Base-by-base conservation (phyloP, 805 yeast genomes). In the Schwanniomyces yamadae region DNA sequence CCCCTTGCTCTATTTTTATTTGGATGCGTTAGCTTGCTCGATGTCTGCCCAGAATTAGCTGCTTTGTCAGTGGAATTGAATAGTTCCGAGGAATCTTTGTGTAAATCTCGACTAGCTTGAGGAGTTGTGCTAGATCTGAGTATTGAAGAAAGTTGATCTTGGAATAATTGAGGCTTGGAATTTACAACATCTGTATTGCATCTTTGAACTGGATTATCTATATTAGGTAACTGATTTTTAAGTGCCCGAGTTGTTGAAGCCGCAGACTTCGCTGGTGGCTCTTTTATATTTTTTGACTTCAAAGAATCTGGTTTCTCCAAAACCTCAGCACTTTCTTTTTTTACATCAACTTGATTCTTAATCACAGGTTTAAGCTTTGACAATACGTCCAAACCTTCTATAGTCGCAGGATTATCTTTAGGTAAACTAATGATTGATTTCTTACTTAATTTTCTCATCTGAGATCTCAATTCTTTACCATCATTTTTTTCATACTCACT, bases 1-100 rank as follows among this genome's bases (percentile, higher is more conserved):
- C 82, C 82, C 37, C 60, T 69, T 12, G 78, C 58, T 35, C 82
- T 56, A 0, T 54, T 37, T 46, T 75, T 77, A 29, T 65, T 75
- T 2, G 70, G 53, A 49, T 76, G 80, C 0, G 55, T 55, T 30
- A 75, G 54, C 27, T 61, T 62, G 28, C 25, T 25, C 6, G 5
- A 18, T 8, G 20, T 13, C 11, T 27, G 20, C 4, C 11, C 17
- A 8, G 12, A 8, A 16, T 16, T 10, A 7, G 17, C 3, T 13
- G 13, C 17, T 13, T 25, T 6, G 17, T 5, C 4, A 13, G 16
- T 6, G 3, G 12, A n/a, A n/a, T n/a, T n/a, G n/a, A n/a, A n/a
- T n/a, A n/a, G n/a, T n/a, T n/a, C n/a, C n/a, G n/a, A n/a, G n/a
- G n/a, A n/a, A n/a, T n/a, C n/a, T n/a, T n/a, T n/a, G n/a, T n/a